Percentiles rank a stretch among this genome's conserved stretches.
Conservation (phyloP, 2,329 filamentous ascomycete species). For the Botrytis paeoniae region DNA sequence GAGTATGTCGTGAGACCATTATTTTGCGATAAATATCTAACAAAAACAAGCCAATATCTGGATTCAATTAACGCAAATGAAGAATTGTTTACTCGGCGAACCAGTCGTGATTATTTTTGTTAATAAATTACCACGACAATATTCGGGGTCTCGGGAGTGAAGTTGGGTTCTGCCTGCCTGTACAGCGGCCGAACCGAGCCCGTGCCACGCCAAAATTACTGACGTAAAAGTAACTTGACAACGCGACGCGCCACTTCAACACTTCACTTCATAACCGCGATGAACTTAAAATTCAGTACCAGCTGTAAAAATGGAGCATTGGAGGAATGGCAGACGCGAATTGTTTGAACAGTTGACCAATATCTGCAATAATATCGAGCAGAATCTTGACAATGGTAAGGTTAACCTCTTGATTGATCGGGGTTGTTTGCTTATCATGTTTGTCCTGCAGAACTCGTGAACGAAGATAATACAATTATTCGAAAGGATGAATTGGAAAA, state of each 20-base stretch:
- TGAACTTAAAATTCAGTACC: not conserved
- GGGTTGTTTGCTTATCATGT: not conserved
- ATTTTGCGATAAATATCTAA: not conserved
- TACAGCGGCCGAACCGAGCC: not conserved
- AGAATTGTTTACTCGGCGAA: not conserved
- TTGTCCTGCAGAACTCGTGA: constrained; percentile 16
- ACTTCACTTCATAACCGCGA: constrained; percentile 1
- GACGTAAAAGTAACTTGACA: not conserved
- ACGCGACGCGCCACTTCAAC: constrained; percentile 8
- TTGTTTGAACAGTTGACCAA: constrained; percentile 29
- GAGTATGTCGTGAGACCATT: not conserved
- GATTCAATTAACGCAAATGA: not conserved
- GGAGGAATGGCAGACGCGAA: constrained; percentile 29
- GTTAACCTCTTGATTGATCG: not conserved
- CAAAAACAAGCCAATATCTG: not conserved
- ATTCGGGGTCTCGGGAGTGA: not conserved
- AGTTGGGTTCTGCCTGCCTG: not conserved
- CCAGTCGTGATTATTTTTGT: not conserved
- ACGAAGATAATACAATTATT: constrained; percentile 11
- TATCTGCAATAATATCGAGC: constrained; percentile 29
- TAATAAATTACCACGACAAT: not conserved
- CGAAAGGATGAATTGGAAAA: constrained; percentile 8
- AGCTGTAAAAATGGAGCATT: constrained; percentile 31
- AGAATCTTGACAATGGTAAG: constrained; percentile 30
- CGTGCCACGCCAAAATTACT: not conserved